Percentiles rank a stretch among this genome's conserved stretches.
phyloP scores from a whole-genome alignment of 2,329 filamentous ascomycete species.

The Trichophyton mentagrophytes region DNA sequence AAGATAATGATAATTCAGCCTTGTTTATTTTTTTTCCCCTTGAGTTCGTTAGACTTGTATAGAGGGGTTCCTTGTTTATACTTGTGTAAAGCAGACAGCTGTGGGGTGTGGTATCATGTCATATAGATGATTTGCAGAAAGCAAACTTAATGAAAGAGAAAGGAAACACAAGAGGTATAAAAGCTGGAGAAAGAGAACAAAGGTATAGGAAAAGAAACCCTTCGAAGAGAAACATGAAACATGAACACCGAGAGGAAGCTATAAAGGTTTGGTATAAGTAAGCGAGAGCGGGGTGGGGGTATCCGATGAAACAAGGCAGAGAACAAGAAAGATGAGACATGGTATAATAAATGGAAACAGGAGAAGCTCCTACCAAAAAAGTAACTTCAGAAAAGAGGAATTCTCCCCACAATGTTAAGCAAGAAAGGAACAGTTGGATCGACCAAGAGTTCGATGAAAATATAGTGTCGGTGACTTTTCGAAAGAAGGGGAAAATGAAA shows the following conservation, averaged over 20 bases:
- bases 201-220: conserved; percentile 8
- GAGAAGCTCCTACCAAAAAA: conserved; percentile 1
- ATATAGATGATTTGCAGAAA: not conserved
- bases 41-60: conserved; percentile 3
- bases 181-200: conserved; percentile 23
- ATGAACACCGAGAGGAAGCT: conserved; percentile 5
- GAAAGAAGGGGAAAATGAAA: not conserved
- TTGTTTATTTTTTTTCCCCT: not conserved
- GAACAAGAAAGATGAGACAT: not conserved
- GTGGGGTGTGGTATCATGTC: conserved; percentile 1
- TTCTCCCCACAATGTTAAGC: not conserved
- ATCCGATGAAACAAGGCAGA: conserved; percentile 5
- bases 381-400: not conserved
- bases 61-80: not conserved
- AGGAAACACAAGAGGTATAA: conserved; percentile 19
- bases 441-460: not conserved
- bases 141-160: not conserved
- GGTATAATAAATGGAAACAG: not conserved
- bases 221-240: not conserved
- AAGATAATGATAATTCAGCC: not conserved
- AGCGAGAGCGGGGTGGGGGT: conserved; percentile 21
- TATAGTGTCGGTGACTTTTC: conserved; percentile 1
- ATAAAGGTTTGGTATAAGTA: conserved; percentile 3
- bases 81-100: conserved; percentile 3
- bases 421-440: conserved; percentile 1